A percentile compares a stretch with the other conserved stretches of the same genome.
Evolutionary conservation across 169 alveolate species (phyloP).

Genomic region (Perkinsus chesapeaki): DNA sequence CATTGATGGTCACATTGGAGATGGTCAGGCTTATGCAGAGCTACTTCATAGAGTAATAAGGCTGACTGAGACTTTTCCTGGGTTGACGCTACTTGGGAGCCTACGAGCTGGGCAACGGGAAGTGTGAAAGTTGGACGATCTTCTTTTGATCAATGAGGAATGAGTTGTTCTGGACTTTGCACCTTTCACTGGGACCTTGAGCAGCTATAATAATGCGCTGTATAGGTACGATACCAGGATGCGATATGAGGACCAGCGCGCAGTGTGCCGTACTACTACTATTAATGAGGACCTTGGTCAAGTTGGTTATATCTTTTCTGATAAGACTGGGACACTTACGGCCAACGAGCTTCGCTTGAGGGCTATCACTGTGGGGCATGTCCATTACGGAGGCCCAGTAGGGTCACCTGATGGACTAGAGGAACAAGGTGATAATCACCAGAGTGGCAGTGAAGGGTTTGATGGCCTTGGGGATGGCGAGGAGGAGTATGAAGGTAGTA

Average conservation of each 20-base stretch:
- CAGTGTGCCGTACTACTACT: slow-evolving; percentile 12
- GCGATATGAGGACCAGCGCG: not conserved
- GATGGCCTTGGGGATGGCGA: not conserved
- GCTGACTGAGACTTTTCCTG: not conserved
- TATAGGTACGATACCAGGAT: not conserved
- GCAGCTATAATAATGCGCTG: no score
- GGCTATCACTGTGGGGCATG: not conserved
- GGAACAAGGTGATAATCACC: not conserved
- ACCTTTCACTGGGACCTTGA: no score
- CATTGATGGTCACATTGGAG: not conserved
- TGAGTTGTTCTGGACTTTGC: no score
- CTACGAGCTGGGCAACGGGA: no score
- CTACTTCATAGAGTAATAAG: not conserved
- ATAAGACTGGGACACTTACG: slow-evolving; percentile 98
- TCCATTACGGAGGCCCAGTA: not conserved
- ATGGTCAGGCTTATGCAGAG: not conserved
- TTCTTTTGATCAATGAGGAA: no score
- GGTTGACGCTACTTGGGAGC: no score
- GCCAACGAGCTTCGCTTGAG: slow-evolving; percentile 82
- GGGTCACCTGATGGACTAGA: not conserved
- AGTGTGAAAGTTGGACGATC: no score
- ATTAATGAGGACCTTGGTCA: slow-evolving; percentile 87
- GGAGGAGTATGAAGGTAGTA: not conserved
- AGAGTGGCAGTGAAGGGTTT: not conserved
- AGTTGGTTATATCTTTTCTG: slow-evolving; percentile 85